These are phyloP conservation scores for Ricinus communis DNA, from an alignment of 345 rosid genomes.

Conservation along the genomic window DNA sequence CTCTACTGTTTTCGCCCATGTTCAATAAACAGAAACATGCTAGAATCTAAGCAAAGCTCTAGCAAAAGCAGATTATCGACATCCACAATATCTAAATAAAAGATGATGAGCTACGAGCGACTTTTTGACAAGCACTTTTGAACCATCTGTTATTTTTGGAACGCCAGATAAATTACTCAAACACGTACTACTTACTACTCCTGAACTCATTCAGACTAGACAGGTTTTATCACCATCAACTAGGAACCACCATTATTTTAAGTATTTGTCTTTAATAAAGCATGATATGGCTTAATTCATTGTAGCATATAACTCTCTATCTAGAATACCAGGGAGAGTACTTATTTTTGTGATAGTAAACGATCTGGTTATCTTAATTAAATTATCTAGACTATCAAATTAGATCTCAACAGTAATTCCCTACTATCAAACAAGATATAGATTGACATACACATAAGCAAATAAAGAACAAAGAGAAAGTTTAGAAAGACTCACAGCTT, in stretches of 20 bases:
- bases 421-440: too few relatives aligned
- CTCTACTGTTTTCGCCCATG: neutral
- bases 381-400: neutral
- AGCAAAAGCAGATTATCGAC: neutral
- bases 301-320: neutral
- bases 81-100: neutral
- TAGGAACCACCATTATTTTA: neutral
- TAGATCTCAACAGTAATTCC: neutral
- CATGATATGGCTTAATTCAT: neutral
- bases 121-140: too few relatives aligned
- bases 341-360: too few relatives aligned
- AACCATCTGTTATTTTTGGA: neutral
- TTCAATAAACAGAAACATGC: neutral
- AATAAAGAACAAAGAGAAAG: conserved; percentile 1
- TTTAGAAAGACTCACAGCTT: conserved; percentile 68
- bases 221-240: neutral
- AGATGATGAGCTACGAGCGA: too few relatives aligned
- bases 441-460: neutral
- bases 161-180: neutral
- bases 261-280: neutral
- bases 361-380: too few relatives aligned
- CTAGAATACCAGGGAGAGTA: neutral
- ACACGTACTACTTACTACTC: neutral
- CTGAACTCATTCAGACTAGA: neutral
- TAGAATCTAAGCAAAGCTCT: neutral